Conservation (phyloP, 2,329 filamentous ascomycete genomes). For the Diaporthe capsici region DNA sequence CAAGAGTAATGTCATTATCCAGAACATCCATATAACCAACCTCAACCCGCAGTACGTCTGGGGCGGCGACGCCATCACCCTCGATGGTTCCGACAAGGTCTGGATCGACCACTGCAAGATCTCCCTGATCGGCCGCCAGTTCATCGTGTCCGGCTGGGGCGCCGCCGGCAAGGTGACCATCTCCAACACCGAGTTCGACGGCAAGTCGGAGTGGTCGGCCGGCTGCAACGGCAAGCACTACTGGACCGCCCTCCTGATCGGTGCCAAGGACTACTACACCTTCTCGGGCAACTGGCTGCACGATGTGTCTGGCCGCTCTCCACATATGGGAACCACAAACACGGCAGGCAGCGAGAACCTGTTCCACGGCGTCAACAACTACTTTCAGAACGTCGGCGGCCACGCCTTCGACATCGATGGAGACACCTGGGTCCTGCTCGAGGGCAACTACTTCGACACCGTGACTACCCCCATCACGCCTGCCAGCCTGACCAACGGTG, state of each 20-base stretch:
- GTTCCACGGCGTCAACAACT: slow-evolving; percentile 74
- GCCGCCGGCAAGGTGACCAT: slow-evolving; percentile 70
- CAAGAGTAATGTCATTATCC: slow-evolving; percentile 71
- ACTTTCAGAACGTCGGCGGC: slow-evolving; percentile 63
- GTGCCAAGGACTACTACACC: slow-evolving; percentile 68
- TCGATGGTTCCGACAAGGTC: slow-evolving; percentile 60
- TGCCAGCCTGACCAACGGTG: slow-evolving; percentile 34
- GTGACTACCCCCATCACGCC: slow-evolving; percentile 58
- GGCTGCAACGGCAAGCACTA: slow-evolving; percentile 73
- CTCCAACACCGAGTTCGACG: slow-evolving; percentile 73
- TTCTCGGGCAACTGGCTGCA: slow-evolving; percentile 73
- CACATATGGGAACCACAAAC: slow-evolving; percentile 45
- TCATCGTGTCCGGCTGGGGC: slow-evolving; percentile 69
- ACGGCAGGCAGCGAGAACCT: slow-evolving; percentile 67
- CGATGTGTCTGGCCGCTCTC: slow-evolving; percentile 68
- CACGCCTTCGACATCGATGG: slow-evolving; percentile 69
- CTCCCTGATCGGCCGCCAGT: slow-evolving; percentile 71
- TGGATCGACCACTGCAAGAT: slow-evolving; percentile 70
- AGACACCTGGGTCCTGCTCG: slow-evolving; percentile 63
- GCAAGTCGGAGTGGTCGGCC: slow-evolving; percentile 66
- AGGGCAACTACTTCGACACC: slow-evolving; percentile 72
- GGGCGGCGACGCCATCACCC: slow-evolving; percentile 71
- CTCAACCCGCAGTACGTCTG: slow-evolving; percentile 70
- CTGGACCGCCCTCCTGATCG: slow-evolving; percentile 71
- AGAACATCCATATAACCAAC: slow-evolving; percentile 69